Conservation (phyloP, 129 eudicot genomes). For the Logfia minima region DNA sequence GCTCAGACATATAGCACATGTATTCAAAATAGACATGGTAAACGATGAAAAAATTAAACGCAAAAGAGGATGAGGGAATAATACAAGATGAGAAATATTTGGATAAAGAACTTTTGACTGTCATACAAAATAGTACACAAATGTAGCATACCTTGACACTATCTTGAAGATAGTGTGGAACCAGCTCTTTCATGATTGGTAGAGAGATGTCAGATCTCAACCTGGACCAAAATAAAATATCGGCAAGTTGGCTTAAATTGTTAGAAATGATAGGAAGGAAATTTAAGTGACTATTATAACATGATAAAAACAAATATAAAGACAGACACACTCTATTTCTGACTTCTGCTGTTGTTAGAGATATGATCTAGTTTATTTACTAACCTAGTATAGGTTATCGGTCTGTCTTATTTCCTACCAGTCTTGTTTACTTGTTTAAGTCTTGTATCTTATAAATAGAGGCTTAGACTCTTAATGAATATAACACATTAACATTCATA, state of each 20-base stretch:
- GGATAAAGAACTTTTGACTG: neutral
- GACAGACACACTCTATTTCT: neutral
- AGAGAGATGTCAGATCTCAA: slow-evolving; percentile 81
- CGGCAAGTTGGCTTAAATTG: slow-evolving; percentile 10
- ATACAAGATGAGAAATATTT: neutral
- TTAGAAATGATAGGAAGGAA: neutral
- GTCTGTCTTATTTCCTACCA: neutral
- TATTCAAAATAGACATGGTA: neutral
- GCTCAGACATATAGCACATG: neutral
- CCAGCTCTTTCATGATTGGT: slow-evolving; percentile 89
- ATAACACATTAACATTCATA: neutral
- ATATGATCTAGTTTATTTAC: neutral
- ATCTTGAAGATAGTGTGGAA: slow-evolving; percentile 98
- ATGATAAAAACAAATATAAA: neutral
- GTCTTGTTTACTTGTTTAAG: neutral
- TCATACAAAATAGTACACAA: slow-evolving; percentile 13
- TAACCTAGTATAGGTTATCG: neutral
- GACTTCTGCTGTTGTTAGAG: neutral
- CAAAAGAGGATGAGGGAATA: neutral
- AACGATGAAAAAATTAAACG: neutral
- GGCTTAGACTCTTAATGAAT: neutral
- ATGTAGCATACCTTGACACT: slow-evolving; percentile 61
- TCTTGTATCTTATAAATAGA: neutral
- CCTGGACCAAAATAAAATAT: slow-evolving; percentile 43
- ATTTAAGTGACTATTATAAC: neutral